Conservation (phyloP, 257 asterid species). For the Thymus quinquecostatus region DNA sequence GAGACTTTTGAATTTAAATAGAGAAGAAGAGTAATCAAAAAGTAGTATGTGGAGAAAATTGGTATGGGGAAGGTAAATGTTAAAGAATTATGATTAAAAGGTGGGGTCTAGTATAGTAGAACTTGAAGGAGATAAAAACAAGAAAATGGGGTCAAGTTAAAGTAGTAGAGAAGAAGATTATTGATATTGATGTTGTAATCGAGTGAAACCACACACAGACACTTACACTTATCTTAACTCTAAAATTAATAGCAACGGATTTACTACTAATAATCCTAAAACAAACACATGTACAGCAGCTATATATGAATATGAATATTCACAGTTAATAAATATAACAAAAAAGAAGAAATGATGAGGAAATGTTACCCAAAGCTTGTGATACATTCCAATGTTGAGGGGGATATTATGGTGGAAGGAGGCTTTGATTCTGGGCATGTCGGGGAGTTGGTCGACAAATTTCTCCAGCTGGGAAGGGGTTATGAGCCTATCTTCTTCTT, state of each 20-base stretch:
- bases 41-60: not conserved
- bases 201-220: not conserved
- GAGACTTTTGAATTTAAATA: too few relatives aligned
- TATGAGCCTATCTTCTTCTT: slow-evolving; percentile 39
- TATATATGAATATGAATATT: too few relatives aligned
- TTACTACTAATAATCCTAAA: too few relatives aligned
- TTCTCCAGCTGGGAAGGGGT: slow-evolving; percentile 52
- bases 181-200: not conserved
- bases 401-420: slow-evolving; percentile 12
- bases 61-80: not conserved
- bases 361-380: slow-evolving; percentile 72
- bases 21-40: too few relatives aligned
- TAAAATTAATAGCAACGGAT: not conserved
- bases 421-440: slow-evolving; percentile 75
- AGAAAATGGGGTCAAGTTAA: not conserved
- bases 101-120: slow-evolving; percentile 19
- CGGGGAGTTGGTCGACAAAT: slow-evolving; percentile 75
- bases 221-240: not conserved
- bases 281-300: too few relatives aligned
- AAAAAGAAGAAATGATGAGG: not conserved
- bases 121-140: not conserved
- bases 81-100: not conserved
- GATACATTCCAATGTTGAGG: slow-evolving; percentile 71
- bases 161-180: slow-evolving; percentile 1
- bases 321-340: too few relatives aligned